Evolutionary conservation across 805 yeast genomes (phyloP), one percentile per base, ranked within the genome.

Genomic region (Tetrapisispora namnaoensis): DNA sequence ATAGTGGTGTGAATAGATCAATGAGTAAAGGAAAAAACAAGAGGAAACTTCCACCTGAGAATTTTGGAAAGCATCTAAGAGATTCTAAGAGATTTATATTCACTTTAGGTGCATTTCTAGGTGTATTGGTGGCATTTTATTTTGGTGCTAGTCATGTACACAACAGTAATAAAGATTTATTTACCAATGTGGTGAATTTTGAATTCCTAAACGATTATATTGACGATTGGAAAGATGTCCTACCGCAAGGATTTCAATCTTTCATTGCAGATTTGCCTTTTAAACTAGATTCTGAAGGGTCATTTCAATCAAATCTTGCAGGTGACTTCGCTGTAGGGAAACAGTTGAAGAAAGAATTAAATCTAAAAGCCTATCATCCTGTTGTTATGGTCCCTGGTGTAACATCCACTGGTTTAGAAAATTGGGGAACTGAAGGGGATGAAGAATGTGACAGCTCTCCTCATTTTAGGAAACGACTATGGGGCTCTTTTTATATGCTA

Each of bases 401-500:
- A 14, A 86, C 87, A 48, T 86, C 96, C 30, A 90, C 98, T 0
- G 97, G 97, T 4, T 73, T 93, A 36, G 99, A 93, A 66, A 82
- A 89, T 44, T 93, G 99, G 99, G 83, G 95, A 0, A 71, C 86
- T 2, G 76, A 71, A 34, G 89, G 89, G 11, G 76, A 83, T 5
- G 77, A 71, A 2, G 93, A 82, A 7, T 93, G 99, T 64, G 93
- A 95, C 4, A 77, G 88, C 37, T 78, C 82, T 51, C 75, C 81
- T 10, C 95, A 91, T 65, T 93, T 91, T 69, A 74, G 99, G 46
- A 90, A 89, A 61, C 73, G 98, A 55, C 65, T 93, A 49, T 93
- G 99, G 99, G 99, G 99, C 0, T 87, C 96, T 0, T 90, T 89
- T 71, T 89, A 86, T 62, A 93, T 93, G 99, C 69, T 93, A 50